Evolutionary conservation across 768 basidiomycete genomes (phyloP), one percentile per base, ranked within the genome.

Genomic region (Pleurotus giganteus): DNA sequence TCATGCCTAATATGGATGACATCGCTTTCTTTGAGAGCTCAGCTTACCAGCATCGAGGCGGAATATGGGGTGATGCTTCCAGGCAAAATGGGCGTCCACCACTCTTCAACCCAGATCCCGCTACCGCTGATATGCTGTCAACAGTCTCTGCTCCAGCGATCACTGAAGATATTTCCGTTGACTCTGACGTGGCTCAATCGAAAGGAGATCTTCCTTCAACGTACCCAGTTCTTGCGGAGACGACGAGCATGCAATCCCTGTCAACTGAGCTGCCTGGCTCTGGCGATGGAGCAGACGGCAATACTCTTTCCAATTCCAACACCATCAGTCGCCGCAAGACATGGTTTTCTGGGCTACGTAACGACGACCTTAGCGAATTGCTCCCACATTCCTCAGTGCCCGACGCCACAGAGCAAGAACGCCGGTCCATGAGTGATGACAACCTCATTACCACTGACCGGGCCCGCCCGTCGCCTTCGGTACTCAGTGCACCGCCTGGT

Each of bases 1-100:
- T 99, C 17, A 73, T 95, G 67, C 97, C 97, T 4, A 92, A 97
- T 71, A 97, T 98, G 94, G 97, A 99, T 68, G 97, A 99, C 63
- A 89, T 98, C 56, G 79, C 94, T 11, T 98, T 94, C 79, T 98
- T 96, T 66, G 89, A 97, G 67, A 95, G 89, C 31, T 63, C 64
- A 2, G 62, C 65, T 2, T 86, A 81, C 62, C 61, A 65, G 47
- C 85, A 81, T 55, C 85, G 96, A 32, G 96, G 95, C 42, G 96
- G 95, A 5, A 89, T 99, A 59, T 98, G 89, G 82, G 77, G 83
- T 6, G 91, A 94, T 59, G 88, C 94, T 6, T 78, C 72, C 2
- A 77, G 86, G 27, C 71, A 61, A 26, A 77, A 54, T 69, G 74
- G 49, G 58, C 67, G 34, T 55, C 52, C 29, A 36, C 58, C 56